phyloP scores from a whole-genome alignment of 2,329 filamentous ascomycete species.

The Teratosphaeria epicoccoides region DNA sequence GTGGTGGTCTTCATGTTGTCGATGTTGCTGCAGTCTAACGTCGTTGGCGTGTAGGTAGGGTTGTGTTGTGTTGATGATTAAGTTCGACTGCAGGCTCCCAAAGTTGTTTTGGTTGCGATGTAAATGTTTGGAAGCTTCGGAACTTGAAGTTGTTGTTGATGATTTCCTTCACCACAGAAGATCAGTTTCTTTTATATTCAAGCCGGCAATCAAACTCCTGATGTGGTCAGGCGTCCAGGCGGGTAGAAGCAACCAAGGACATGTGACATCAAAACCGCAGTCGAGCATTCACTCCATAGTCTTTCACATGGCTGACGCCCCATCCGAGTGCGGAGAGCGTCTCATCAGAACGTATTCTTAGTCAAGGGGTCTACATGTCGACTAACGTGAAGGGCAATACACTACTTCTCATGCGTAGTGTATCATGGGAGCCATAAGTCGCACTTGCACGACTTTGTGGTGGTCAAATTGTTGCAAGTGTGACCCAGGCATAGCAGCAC shows the following conservation, averaged over 20 bases:
- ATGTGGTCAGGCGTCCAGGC: neutral
- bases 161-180: neutral
- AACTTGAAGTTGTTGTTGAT: neutral
- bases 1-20: neutral
- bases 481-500: neutral
- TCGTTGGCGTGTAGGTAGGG: neutral
- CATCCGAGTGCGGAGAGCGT: no score
- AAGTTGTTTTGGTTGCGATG: neutral
- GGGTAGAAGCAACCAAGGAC: neutral
- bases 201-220: no score
- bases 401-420: neutral
- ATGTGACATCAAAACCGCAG: neutral
- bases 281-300: neutral
- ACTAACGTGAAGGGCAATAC: neutral
- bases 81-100: neutral
- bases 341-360: no score
- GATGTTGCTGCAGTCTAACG: neutral
- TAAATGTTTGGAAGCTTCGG: neutral
- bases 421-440: neutral
- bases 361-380: no score
- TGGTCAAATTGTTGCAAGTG: neutral
- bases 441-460: neutral
- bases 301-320: neutral
- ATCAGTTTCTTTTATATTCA: neutral
- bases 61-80: neutral